A percentile compares a stretch with the other conserved stretches of the same genome.
phyloP scores from a whole-genome alignment of 1,284 basidiomycete species.

The Boletus mariae region DNA sequence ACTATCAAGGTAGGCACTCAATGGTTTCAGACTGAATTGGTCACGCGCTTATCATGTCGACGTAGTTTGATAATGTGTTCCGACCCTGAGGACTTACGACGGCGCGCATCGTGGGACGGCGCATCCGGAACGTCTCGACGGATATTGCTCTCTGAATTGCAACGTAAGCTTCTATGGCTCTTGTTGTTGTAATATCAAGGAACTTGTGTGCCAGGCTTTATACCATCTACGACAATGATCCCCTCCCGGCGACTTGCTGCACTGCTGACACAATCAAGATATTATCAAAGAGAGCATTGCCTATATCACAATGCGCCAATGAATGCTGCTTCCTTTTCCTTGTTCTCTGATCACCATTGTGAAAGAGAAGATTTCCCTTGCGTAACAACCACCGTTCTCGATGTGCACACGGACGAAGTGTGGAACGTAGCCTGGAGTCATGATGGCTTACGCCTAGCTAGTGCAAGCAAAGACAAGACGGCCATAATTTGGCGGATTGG shows the following conservation, averaged over 20 bases:
- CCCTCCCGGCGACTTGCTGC: slow-evolving; percentile 85
- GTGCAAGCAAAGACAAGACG: slow-evolving; percentile 81
- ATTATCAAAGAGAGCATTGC: slow-evolving; percentile 75
- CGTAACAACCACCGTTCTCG: slow-evolving; percentile 78
- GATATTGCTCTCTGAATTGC: slow-evolving; percentile 74
- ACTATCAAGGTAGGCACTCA: slow-evolving; percentile 68
- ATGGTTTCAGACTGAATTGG: background rate
- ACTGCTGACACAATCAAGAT: slow-evolving; percentile 83
- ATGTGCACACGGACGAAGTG: slow-evolving; percentile 89
- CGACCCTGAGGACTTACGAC: slow-evolving; percentile 78
- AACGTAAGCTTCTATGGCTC: slow-evolving; percentile 55
- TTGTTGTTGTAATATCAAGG: background rate
- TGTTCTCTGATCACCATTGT: slow-evolving; percentile 86
- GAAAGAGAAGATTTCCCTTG: slow-evolving; percentile 80
- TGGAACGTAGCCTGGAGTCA: slow-evolving; percentile 97
- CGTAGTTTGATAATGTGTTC: slow-evolving; percentile 86
- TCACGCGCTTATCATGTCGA: slow-evolving; percentile 12
- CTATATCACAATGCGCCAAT: slow-evolving; percentile 75
- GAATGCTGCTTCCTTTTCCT: slow-evolving; percentile 62
- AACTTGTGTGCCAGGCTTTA: slow-evolving; percentile 55
- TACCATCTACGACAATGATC: slow-evolving; percentile 89
- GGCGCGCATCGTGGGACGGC: slow-evolving; percentile 88
- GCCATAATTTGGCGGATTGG: slow-evolving; percentile 89
- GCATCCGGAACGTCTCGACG: slow-evolving; percentile 76
- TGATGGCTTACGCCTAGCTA: slow-evolving; percentile 81